A percentile compares a stretch with the other conserved stretches of the same genome.
phyloP scores from a whole-genome alignment of 805 yeast species.

The Pichia eremophila region DNA sequence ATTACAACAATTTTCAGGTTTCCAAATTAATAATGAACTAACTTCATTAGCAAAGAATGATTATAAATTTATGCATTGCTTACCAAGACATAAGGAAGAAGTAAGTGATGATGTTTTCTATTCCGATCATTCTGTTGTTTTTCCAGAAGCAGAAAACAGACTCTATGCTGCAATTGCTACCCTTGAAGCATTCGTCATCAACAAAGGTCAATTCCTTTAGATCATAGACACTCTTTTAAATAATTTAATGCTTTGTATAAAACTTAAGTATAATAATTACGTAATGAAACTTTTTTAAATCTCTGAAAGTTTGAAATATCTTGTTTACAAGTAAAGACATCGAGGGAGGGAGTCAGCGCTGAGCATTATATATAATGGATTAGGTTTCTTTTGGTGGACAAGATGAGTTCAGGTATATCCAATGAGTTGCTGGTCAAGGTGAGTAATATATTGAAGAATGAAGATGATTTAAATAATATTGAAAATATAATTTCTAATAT shows the following conservation, averaged over 20 bases:
- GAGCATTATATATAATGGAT: no score
- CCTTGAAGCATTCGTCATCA: conserved; percentile 78
- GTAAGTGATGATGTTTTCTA: conserved; percentile 91
- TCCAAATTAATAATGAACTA: conserved; percentile 68
- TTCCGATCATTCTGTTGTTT: conserved; percentile 73
- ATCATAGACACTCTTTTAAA: no score
- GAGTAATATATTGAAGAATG: conserved; percentile 18
- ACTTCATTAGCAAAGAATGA: conserved; percentile 52
- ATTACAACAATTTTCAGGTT: conserved; percentile 74
- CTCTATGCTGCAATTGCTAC: conserved; percentile 94
- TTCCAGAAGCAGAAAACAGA: conserved; percentile 94
- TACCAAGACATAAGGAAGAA: conserved; percentile 93
- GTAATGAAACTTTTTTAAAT: no score
- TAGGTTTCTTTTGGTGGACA: no score
- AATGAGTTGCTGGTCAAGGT: conserved; percentile 12
- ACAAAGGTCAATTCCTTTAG: conserved; percentile 51
- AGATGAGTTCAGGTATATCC: neutral
- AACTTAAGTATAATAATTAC: no score
- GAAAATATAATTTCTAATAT: conserved; percentile 45
- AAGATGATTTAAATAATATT: conserved; percentile 46
- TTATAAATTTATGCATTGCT: conserved; percentile 96
- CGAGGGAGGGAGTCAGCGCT: no score
- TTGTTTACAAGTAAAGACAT: no score
- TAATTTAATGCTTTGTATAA: no score
- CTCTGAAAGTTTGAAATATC: no score